A percentile compares a stretch with the other conserved stretches of the same genome.
These are phyloP conservation scores for Cystobasidiaceae sp. DNA, from an alignment of 1,284 basidiomycete species.

Conservation along the genomic window DNA sequence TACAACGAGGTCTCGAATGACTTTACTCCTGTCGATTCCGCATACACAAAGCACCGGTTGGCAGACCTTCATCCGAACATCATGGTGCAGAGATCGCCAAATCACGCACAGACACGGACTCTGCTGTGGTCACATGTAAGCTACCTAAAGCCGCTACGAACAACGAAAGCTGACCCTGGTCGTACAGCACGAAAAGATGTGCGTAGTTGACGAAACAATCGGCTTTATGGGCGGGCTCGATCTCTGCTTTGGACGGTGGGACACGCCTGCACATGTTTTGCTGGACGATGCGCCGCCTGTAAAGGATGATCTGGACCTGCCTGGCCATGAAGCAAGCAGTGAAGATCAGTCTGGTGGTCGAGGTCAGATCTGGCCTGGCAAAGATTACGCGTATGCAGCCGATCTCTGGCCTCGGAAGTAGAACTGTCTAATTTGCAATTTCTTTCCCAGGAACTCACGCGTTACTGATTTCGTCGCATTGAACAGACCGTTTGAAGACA, in stretches of 20 bases:
- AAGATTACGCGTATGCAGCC: slow-evolving; percentile 38
- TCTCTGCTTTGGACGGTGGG: slow-evolving; percentile 59
- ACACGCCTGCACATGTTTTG: slow-evolving; percentile 88
- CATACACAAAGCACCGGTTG: slow-evolving; percentile 88
- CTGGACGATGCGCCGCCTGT: slow-evolving; percentile 63
- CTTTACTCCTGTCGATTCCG: slow-evolving; percentile 62
- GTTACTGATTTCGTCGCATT: slow-evolving; percentile 81
- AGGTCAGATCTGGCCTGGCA: slow-evolving; percentile 74
- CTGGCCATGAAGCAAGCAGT: slow-evolving; percentile 46
- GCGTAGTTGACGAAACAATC: slow-evolving; percentile 94
- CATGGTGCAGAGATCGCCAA: slow-evolving; percentile 93
- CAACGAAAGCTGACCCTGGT: slow-evolving; percentile 48
- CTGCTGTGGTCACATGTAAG: slow-evolving; percentile 86
- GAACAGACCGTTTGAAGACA: slow-evolving; percentile 85
- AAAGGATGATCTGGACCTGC: slow-evolving; percentile 34
- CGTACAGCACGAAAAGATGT: slow-evolving; percentile 80
- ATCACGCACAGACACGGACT: slow-evolving; percentile 94
- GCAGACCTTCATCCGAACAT: slow-evolving; percentile 83
- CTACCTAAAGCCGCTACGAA: background rate
- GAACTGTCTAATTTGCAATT: background rate
- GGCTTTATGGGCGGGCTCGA: slow-evolving; percentile 98
- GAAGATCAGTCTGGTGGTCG: slow-evolving; percentile 56
- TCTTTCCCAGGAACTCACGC: slow-evolving; percentile 75
- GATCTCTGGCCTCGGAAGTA: slow-evolving; percentile 2
- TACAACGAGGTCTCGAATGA: slow-evolving; percentile 98